Evolutionary conservation across 306 rosid genomes (phyloP).

Genomic region (Delonix regia): DNA sequence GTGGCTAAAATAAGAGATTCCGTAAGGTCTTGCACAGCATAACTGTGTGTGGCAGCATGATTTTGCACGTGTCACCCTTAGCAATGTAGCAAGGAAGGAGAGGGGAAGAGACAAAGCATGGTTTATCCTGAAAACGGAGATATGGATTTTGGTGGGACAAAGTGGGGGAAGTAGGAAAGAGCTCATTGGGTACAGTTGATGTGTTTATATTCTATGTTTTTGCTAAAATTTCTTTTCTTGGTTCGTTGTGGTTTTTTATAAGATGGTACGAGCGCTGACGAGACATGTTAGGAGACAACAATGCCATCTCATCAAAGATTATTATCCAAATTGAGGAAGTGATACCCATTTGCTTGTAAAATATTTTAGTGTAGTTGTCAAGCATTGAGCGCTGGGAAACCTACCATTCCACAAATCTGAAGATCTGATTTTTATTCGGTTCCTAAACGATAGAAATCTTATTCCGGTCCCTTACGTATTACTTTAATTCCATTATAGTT

Average conservation of each 20-base stretch:
- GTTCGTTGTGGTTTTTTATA: conserved; percentile 17
- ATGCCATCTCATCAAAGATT: conserved; percentile 6
- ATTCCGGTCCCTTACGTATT: too few species aligned
- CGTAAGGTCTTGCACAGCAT: conserved; percentile 14
- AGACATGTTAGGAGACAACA: background rate
- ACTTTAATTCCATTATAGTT: too few species aligned
- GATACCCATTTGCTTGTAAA: background rate
- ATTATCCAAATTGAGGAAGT: background rate
- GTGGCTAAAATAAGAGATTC: conserved; percentile 54
- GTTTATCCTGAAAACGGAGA: conserved; percentile 26
- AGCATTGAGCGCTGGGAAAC: conserved; percentile 1
- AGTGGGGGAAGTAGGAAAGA: background rate
- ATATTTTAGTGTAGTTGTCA: background rate
- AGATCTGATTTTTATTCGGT: background rate
- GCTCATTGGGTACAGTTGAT: background rate
- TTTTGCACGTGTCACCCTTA: conserved; percentile 15
- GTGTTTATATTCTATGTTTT: background rate
- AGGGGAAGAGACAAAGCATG: conserved; percentile 29
- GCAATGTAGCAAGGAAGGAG: conserved; percentile 13
- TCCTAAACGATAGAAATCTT: too few species aligned
- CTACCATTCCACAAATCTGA: background rate
- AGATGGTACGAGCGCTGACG: background rate
- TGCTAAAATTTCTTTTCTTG: conserved; percentile 20
- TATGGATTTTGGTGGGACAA: background rate
- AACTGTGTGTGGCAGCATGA: conserved; percentile 20